Evolutionary conservation across 139 green algal species (phyloP).

Genomic region (Diplosphaera chodatii): DNA sequence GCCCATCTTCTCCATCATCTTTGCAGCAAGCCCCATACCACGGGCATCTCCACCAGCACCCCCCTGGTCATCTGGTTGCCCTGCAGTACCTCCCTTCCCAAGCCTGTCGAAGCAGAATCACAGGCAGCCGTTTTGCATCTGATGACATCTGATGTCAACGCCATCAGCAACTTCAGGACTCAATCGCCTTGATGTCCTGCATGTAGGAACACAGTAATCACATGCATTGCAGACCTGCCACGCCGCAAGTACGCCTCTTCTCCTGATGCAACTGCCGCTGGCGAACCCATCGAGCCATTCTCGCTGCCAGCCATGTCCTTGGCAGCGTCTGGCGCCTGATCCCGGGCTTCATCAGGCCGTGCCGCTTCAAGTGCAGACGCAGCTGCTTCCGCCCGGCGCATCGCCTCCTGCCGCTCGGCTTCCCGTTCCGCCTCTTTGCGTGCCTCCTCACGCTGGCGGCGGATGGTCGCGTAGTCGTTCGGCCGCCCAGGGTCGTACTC

Average conservation of each 20-base stretch:
- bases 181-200: no score
- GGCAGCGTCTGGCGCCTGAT: slow-evolving; percentile 5
- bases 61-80: slow-evolving; percentile 14
- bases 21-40: slow-evolving; percentile 21
- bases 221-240: slow-evolving; percentile 10
- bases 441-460: slow-evolving; percentile 17
- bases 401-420: slow-evolving; percentile 53
- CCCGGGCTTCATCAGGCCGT: background rate
- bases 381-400: slow-evolving; percentile 16
- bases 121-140: no score
- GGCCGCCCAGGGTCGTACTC: slow-evolving; percentile 88
- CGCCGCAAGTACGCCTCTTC: slow-evolving; percentile 42
- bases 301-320: background rate
- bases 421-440: slow-evolving; percentile 64
- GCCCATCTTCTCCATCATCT: slow-evolving; percentile 95
- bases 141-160: no score
- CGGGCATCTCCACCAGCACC: slow-evolving; percentile 1
- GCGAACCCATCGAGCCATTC: no score
- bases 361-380: slow-evolving; percentile 1
- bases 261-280: slow-evolving; percentile 4
- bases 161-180: no score
- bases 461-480: slow-evolving; percentile 86
- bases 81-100: slow-evolving; percentile 5
- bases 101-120: slow-evolving; percentile 9
- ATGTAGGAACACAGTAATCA: no score